These are phyloP conservation scores for Ceratobasidium papillatum DNA, from an alignment of 1,284 basidiomycete genomes.

Conservation along the genomic window DNA sequence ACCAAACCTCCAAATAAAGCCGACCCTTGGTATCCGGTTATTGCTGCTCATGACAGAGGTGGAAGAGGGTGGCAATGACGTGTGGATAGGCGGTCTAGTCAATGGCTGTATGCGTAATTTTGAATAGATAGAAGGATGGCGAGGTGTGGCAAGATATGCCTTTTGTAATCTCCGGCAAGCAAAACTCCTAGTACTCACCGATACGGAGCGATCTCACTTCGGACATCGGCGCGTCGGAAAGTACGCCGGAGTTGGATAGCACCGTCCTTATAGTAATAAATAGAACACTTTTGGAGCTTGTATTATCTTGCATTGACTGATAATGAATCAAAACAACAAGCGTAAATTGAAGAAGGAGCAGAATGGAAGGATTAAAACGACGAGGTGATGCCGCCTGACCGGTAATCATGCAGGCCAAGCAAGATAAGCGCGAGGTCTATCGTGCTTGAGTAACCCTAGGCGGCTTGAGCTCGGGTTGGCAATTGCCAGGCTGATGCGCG, in stretches of 20 bases:
- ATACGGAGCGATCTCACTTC: slow-evolving; percentile 28
- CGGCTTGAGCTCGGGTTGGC: slow-evolving; percentile 9
- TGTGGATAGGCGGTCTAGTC: neutral
- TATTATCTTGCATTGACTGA: neutral
- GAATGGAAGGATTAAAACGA: neutral
- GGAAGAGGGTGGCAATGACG: neutral
- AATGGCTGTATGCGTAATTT: neutral
- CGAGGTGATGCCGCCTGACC: slow-evolving; percentile 17
- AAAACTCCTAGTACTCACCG: neutral
- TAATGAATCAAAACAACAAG: neutral
- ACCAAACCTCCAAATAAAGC: neutral
- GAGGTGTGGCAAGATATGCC: neutral
- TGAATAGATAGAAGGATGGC: neutral
- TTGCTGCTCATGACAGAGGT: neutral
- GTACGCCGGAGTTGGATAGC: too few species aligned
- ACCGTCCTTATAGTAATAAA: neutral
- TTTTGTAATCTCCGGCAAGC: neutral
- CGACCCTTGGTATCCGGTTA: neutral
- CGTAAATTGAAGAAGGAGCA: neutral
- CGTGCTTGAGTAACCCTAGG: neutral
- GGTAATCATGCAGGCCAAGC: slow-evolving; percentile 12
- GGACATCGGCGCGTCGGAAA: slow-evolving; percentile 5
- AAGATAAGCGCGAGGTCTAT: slow-evolving; percentile 6
- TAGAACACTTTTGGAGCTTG: neutral
- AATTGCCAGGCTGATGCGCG: slow-evolving; percentile 11